Conservation (phyloP, 371 early-diverging fungal species). For the Funneliformis caledonium region DNA sequence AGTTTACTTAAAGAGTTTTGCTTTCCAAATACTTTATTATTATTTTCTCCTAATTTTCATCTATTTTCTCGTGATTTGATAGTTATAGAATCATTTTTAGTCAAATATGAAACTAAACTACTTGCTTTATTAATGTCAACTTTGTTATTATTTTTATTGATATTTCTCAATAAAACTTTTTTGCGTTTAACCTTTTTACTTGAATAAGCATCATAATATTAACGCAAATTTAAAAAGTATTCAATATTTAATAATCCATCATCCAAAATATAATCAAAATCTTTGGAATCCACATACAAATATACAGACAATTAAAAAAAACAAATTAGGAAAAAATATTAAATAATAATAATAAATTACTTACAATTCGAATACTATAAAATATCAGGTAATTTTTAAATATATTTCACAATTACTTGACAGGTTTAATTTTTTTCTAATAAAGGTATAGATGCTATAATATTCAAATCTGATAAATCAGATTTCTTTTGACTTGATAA, state of each 20-base stretch:
- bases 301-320: background rate
- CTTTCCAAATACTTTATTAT: background rate
- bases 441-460: background rate
- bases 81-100: background rate
- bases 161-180: too few species aligned
- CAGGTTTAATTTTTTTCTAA: background rate
- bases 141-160: too few species aligned
- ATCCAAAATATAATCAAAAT: too few species aligned
- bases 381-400: background rate
- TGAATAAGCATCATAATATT: background rate
- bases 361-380: background rate
- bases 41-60: background rate
- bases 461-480: background rate
- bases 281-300: background rate
- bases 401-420: background rate
- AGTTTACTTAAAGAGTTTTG: background rate
- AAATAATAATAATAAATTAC: background rate
- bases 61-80: background rate
- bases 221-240: background rate
- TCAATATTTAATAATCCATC: too few species aligned
- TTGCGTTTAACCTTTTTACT: background rate
- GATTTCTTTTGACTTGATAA: background rate
- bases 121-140: background rate
- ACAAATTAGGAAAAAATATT: background rate
- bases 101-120: background rate